phyloP scores from a whole-genome alignment of 371 early-diverging fungal species.

The Rhizopus arrhizus region DNA sequence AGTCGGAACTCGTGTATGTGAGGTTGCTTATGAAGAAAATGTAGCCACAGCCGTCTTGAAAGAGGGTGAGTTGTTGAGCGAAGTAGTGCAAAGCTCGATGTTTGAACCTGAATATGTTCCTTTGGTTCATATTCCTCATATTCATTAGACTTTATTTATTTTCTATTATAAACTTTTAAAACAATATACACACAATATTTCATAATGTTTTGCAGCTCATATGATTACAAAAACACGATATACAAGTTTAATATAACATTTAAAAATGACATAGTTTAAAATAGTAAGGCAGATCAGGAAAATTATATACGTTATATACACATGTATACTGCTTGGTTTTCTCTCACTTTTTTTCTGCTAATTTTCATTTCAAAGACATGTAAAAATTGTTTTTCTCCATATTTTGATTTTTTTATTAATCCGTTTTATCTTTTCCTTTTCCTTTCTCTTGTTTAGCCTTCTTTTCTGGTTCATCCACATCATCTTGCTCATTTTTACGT shows the following conservation, averaged over 20 bases:
- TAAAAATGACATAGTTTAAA: too few relatives aligned
- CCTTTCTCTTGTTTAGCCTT: not conserved
- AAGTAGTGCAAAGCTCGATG: conserved; percentile 56
- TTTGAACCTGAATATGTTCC: conserved; percentile 64
- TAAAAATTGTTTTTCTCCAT: not conserved
- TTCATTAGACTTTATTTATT: conserved; percentile 8
- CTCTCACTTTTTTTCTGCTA: too few relatives aligned
- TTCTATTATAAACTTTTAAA: too few relatives aligned
- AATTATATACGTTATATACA: too few relatives aligned
- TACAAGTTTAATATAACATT: too few relatives aligned
- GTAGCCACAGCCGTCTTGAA: conserved; percentile 49
- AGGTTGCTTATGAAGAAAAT: conserved; percentile 61
- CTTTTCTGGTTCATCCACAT: not conserved
- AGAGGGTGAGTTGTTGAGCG: conserved; percentile 53
- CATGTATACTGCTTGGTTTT: too few relatives aligned
- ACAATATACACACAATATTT: too few relatives aligned
- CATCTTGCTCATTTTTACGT: not conserved
- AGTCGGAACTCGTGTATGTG: conserved; percentile 65
- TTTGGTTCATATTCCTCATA: conserved; percentile 41
- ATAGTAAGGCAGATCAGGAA: too few relatives aligned
- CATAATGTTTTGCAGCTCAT: too few relatives aligned
- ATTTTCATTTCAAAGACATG: not conserved
- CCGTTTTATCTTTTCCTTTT: conserved; percentile 4
- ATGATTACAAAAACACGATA: too few relatives aligned
- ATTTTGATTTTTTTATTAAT: not conserved